Base-by-base conservation (phyloP, 345 rosid genomes). In the Arabis alpina region DNA sequence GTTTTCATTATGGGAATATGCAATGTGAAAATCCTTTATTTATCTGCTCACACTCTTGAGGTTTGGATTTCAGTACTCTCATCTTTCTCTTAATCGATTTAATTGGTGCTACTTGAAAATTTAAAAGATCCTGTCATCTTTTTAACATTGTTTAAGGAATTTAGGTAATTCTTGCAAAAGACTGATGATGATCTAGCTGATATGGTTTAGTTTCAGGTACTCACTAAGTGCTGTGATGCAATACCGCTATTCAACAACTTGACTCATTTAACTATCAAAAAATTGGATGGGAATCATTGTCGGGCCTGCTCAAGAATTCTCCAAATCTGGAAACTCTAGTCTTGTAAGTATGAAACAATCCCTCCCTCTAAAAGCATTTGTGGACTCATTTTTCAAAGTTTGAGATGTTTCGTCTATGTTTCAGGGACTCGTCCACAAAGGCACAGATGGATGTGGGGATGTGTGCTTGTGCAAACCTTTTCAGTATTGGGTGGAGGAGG, bases 381-480 rank as follows among this genome's bases (percentile, higher is more conserved):
- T 28, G 25, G 28, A 16, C 16, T 40, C 16, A 10, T 4, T n/a
- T 40, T 43, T 13, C 37, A 53, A 14, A 66, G 28, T 43, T 41
- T 51, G 39, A 51, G 39, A 51, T 39, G 24, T 10, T 42, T 54
- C 7, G 4, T 2, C 30, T 52, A 10, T 52, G 28, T 52, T 65
- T 60, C 6, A 66, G 61, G 71, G 61, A 8, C 53, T 68, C 5
- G 2, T 19, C 23, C 63, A 68, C 54, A 44, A 44, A 55, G 8
- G 34, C 8, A 54, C 30, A 0, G 53, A 28, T 16, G 43, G 8
- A 7, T 66, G 71, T 12, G 53, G 71, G 16, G 62, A 42, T 1
- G n/a, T 66, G 41, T 66, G 71, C 42, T 43, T 54, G 41, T 54
- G 71, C 62, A 1, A 66, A 1, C 16, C 61, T 66, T 2, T 3